Evolutionary conservation across 768 basidiomycete species (phyloP), one percentile per base, ranked within the genome.

Genomic region (Termitomyces heimii): DNA sequence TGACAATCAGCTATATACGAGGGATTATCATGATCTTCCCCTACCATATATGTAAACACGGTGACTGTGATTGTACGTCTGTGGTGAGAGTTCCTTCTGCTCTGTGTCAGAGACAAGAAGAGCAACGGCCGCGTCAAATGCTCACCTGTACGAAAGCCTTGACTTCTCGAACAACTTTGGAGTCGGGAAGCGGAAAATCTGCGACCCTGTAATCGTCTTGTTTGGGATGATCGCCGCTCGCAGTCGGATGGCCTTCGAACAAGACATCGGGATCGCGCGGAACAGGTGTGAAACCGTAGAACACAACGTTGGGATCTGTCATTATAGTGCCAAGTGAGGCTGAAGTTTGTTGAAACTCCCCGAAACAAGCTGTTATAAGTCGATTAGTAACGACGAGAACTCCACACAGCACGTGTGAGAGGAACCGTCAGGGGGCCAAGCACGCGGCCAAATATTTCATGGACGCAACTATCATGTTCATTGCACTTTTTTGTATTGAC

Each of bases 11-110:
- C 53, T 9, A n/a, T n/a, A n/a, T n/a, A 6, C 20, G 18, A n/a
- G 34, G 20, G 24, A 5, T 18, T 32, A 42, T 44, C 20, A 26
- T 31, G n/a, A 24, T 42, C 22, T 43, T 13, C 22, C 62, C 70
- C 45, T 28, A 77, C 80, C 80, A 63, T 80, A 82, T 29, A 81
- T 68, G 63, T 76, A 82, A 13, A 81, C 77, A 52, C 80, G 73
- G 60, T 78, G 71, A 57, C 73, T 74, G 60, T 82, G 80, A 57
- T 80, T 78, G 66, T 72, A 80, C 1, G 79, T 78, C 59, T 71
- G 72, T 45, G 68, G 65, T 53, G 76, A 70, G 12, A 82, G 71
- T 63, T 77, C 75, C 60, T 70, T 74, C 75, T 78, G 55, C 26
- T 34, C 32, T 35, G 29, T 34, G 37, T 48, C 6, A 49, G 43